A percentile compares a stretch with the other conserved stretches of the same genome.
These are phyloP conservation scores for Xylariaceae sp. DNA, from an alignment of 2,329 filamentous ascomycete genomes.

Conservation along the genomic window DNA sequence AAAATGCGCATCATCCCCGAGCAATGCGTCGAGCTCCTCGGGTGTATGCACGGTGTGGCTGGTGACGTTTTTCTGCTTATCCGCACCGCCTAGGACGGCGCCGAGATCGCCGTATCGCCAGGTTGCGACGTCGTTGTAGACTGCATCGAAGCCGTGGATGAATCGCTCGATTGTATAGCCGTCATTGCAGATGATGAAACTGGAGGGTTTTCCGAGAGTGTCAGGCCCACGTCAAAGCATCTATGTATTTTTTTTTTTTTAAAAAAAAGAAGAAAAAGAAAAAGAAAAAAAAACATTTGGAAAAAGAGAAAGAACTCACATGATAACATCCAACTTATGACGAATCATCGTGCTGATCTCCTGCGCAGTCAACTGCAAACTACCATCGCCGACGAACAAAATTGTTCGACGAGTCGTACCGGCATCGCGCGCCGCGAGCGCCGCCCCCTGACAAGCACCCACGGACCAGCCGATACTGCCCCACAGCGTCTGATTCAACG, in stretches of 20 bases:
- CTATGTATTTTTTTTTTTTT: too few relatives aligned
- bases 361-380: constrained; percentile 77
- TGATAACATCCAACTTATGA: constrained; percentile 66
- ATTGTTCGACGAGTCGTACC: constrained; percentile 58
- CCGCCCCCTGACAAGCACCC: constrained; percentile 57
- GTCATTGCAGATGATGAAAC: constrained; percentile 80
- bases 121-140: constrained; percentile 72
- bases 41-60: constrained; percentile 64
- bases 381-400: constrained; percentile 84
- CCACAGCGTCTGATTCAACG: constrained; percentile 74
- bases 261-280: neutral
- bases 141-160: constrained; percentile 75
- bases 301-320: constrained; percentile 45
- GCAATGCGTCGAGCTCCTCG: constrained; percentile 59
- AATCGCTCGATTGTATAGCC: constrained; percentile 86
- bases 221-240: too few relatives aligned
- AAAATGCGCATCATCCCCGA: constrained; percentile 57
- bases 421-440: constrained; percentile 65
- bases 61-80: constrained; percentile 39
- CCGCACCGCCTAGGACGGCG: constrained; percentile 56
- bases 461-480: constrained; percentile 59
- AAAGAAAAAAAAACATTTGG: neutral
- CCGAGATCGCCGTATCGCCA: constrained; percentile 71
- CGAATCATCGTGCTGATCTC: constrained; percentile 80
- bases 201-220: constrained; percentile 22